Conservation (phyloP, 257 asterid genomes). For the Prunella vulgaris region DNA sequence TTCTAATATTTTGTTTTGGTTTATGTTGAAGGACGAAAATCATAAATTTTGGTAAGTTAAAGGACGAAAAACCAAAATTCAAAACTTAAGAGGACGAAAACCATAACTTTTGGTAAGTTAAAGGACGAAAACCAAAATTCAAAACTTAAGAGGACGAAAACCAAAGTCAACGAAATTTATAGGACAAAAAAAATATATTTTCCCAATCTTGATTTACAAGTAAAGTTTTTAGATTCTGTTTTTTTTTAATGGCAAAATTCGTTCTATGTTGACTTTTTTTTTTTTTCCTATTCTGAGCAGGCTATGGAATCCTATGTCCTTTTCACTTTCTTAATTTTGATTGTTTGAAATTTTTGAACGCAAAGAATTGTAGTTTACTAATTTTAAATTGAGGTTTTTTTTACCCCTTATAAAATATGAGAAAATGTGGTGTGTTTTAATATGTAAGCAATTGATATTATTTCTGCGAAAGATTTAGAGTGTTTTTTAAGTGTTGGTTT, state of each 20-base stretch:
- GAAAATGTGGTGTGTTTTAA: not conserved
- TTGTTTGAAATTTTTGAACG: not conserved
- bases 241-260: not conserved
- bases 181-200: too few species aligned
- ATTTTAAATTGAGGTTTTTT: not conserved
- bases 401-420: too few species aligned
- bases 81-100: too few species aligned
- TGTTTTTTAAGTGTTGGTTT: not conserved
- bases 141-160: too few species aligned
- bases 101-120: too few species aligned
- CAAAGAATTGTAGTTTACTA: too few species aligned
- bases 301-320: conserved; percentile 10
- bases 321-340: not conserved
- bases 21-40: too few species aligned
- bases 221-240: conserved; percentile 7
- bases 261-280: conserved; percentile 15
- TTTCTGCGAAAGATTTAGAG: not conserved
- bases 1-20: too few species aligned
- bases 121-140: too few species aligned
- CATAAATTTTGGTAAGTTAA: too few species aligned
- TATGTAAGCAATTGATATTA: not conserved
- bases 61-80: too few species aligned
- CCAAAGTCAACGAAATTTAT: too few species aligned
- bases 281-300: not conserved
- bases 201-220: conserved; percentile 28